Evolutionary conservation across 495 filamentous ascomycete genomes (phyloP), one percentile per base, ranked within the genome.

Genomic region (Tuber umbilicatum): DNA sequence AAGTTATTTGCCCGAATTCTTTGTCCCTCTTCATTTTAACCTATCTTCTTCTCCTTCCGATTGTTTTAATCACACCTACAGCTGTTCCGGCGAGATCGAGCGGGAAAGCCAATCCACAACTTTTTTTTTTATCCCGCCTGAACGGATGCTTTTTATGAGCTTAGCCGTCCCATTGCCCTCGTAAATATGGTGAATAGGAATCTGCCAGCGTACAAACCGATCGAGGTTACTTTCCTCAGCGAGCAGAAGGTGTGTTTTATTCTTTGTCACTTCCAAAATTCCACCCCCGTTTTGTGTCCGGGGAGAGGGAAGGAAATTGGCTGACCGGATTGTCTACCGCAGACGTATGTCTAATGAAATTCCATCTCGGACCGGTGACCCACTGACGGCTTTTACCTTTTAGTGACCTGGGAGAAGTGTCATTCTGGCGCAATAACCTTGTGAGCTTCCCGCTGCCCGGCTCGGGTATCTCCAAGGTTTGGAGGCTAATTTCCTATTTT

Each of bases 391-490:
- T 45, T 35, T 55, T 47, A 64, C 55, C 70, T 71, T 41, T 43
- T 73, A 82, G 81, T 69, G 79, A 76, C 67, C 73, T 81, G 23
- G 45, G 70, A 70, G 75, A 76, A 72, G 68, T 81, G 38, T 75
- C 79, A 12, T 75, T 31, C 73, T 81, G 79, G 79, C 80, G 80
- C 55, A 81, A 81, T 72, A 81, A 81, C 60, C 79, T 81, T 41
- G 78, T 80, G 73, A 60, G 12, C 27, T 39, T 31, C 43, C 64
- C 70, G 45, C 50, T 23, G 19, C 64, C 12, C 38, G 17, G 43
- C 35, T 17, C 64, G 69, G 38, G 43, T 68, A 80, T 69, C 35
- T 31, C 17, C 21, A 41, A 40, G 16, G 23, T 69, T 60, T 47
- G 69, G 50, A 60, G 64, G 19, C 39, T 70, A n/a, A 55, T 68